These are phyloP conservation scores for Metschnikowia corniflorae DNA, from an alignment of 805 yeast species.

Conservation along the genomic window DNA sequence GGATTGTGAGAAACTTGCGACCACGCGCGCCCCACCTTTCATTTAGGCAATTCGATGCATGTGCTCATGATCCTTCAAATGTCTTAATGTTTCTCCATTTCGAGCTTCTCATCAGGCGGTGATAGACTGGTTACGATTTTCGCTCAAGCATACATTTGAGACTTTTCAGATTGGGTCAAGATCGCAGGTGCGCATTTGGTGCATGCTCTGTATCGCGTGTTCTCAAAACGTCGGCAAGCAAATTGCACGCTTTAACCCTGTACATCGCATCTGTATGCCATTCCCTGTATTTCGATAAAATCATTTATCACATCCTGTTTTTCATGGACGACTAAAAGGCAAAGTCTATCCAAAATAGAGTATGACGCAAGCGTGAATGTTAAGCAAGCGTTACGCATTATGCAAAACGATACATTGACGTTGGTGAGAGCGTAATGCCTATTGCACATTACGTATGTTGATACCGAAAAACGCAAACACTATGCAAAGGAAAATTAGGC, in stretches of 20 bases:
- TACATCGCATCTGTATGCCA: neutral
- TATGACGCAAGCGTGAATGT: conserved; percentile 1
- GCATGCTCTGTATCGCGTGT: neutral
- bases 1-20: neutral
- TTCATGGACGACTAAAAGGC: neutral
- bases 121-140: neutral
- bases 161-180: neutral
- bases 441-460: neutral
- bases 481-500: conserved; percentile 2
- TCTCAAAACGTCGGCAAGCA: neutral
- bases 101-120: neutral
- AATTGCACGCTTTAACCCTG: neutral
- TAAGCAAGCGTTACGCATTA: too few relatives aligned
- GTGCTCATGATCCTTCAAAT: neutral
- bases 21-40: neutral
- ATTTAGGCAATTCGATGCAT: neutral
- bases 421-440: conserved; percentile 1
- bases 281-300: neutral
- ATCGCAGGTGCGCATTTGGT: neutral
- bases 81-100: neutral
- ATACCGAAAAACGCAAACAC: conserved; percentile 1
- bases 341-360: neutral
- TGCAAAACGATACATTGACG: conserved; percentile 2
- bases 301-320: neutral
- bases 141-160: neutral